Conservation (phyloP, 441 rosid species). For the Gossypium schwendimanii region DNA sequence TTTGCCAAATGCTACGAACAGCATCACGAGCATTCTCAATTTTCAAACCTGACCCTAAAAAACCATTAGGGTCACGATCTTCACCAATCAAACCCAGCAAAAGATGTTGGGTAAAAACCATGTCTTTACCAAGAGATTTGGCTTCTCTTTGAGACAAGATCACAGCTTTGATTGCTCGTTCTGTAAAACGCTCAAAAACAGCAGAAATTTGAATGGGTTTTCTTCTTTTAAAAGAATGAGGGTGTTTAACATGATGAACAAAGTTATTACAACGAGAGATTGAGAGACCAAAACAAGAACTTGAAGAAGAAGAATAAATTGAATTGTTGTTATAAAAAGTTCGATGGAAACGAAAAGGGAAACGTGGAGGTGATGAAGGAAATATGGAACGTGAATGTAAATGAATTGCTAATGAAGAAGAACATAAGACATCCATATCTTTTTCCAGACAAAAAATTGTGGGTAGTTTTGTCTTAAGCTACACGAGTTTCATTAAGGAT, state of each 20-base stretch:
- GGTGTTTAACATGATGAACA: constrained; percentile 10
- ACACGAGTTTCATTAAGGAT: background rate
- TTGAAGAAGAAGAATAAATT: constrained; percentile 44
- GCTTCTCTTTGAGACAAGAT: constrained; percentile 78
- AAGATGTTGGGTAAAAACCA: constrained; percentile 75
- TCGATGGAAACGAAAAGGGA: constrained; percentile 17
- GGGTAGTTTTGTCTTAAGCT: background rate
- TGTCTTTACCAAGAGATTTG: constrained; percentile 53
- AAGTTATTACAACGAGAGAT: constrained; percentile 21
- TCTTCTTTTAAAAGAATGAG: constrained; percentile 29
- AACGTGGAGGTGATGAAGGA: constrained; percentile 21
- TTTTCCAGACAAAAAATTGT: background rate
- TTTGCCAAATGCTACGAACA: constrained; percentile 57
- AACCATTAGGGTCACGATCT: constrained; percentile 77
- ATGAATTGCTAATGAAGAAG: constrained; percentile 47
- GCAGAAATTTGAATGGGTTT: constrained; percentile 50
- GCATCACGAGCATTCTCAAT: constrained; percentile 65
- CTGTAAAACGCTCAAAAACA: constrained; percentile 79
- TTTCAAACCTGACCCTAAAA: constrained; percentile 61
- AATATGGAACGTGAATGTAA: constrained; percentile 43
- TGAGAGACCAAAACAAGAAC: constrained; percentile 33
- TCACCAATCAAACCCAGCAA: constrained; percentile 64
- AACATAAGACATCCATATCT: constrained; percentile 53
- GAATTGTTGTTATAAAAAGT: constrained; percentile 11
- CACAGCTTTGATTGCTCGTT: constrained; percentile 69